phyloP scores from a whole-genome alignment of 1,284 basidiomycete genomes.

The Puccinia novopanici region DNA sequence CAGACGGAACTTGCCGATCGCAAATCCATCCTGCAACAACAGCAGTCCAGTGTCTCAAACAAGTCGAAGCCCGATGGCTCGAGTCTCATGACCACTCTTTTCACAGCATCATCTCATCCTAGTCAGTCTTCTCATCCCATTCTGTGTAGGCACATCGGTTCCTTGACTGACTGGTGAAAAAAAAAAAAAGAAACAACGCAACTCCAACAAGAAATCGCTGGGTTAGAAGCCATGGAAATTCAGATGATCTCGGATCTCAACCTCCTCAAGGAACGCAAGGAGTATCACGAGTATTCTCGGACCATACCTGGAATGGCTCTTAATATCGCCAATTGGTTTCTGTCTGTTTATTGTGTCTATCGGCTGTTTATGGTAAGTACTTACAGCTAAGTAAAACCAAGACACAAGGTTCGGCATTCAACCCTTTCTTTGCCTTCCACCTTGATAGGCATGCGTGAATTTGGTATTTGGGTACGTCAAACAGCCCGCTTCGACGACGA shows the following conservation, averaged over 20 bases:
- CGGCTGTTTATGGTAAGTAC: conserved; percentile 55
- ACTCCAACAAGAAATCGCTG: conserved; percentile 59
- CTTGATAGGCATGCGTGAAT: conserved; percentile 57
- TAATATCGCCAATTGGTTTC: conserved; percentile 58
- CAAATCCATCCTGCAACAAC: conserved; percentile 26
- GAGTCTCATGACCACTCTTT: conserved; percentile 52
- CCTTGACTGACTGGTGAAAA: too few species aligned
- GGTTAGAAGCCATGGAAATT: conserved; percentile 59
- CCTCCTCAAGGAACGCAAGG: conserved; percentile 57
- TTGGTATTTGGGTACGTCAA: conserved; percentile 57
- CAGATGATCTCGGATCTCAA: conserved; percentile 60
- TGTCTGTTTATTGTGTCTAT: conserved; percentile 60
- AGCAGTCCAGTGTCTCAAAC: conserved; percentile 54
- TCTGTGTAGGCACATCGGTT: background rate
- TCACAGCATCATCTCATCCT: conserved; percentile 47
- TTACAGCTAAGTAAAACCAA: too few species aligned
- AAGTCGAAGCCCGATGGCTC: conserved; percentile 27
- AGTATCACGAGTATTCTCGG: conserved; percentile 57
- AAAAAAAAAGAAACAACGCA: conserved; percentile 55
- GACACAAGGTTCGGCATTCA: too few species aligned
- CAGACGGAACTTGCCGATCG: conserved; percentile 55
- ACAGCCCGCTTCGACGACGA: conserved; percentile 14
- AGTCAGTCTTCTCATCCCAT: conserved; percentile 28
- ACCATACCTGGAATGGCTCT: conserved; percentile 58
- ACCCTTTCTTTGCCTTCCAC: too few species aligned